phyloP scores from a whole-genome alignment of 352 stramenopile genomes.

The Peronospora farinosa region DNA sequence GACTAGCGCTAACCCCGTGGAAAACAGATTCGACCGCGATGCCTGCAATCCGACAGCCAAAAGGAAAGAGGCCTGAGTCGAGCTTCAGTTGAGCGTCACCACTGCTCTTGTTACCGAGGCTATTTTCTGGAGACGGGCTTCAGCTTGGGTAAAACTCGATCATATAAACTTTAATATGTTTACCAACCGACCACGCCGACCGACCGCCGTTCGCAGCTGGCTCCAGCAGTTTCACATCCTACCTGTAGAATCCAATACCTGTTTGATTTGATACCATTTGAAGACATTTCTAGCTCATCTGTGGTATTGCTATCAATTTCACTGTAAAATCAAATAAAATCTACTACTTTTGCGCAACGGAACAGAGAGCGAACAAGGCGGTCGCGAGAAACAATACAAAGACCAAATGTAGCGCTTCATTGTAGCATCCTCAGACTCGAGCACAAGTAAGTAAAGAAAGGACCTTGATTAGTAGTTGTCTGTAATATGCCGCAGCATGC shows the following conservation, averaged over 20 bases:
- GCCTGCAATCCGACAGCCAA: too few relatives aligned
- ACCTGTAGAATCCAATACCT: background rate
- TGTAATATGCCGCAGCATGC: background rate
- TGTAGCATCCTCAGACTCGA: conserved; percentile 9
- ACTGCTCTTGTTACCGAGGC: background rate
- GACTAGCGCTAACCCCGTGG: background rate
- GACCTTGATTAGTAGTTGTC: background rate
- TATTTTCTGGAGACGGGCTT: background rate
- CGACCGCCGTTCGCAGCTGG: conserved; percentile 16
- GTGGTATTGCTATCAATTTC: background rate
- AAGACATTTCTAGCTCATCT: background rate
- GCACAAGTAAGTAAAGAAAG: conserved; percentile 6
- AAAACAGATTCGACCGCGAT: background rate
- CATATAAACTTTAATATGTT: conserved; percentile 24
- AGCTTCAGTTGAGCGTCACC: background rate
- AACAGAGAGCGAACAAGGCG: conserved; percentile 25
- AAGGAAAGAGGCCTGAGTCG: background rate
- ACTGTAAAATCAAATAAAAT: background rate
- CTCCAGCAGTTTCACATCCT: background rate
- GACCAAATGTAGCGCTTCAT: conserved; percentile 13
- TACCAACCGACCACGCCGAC: conserved; percentile 23
- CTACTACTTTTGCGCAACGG: conserved; percentile 11
- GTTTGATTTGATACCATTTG: background rate
- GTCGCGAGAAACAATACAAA: conserved; percentile 29
- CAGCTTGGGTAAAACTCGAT: conserved; percentile 5